Base-by-base conservation (phyloP, 179 eudicot species). In the Silene vulgaris region DNA sequence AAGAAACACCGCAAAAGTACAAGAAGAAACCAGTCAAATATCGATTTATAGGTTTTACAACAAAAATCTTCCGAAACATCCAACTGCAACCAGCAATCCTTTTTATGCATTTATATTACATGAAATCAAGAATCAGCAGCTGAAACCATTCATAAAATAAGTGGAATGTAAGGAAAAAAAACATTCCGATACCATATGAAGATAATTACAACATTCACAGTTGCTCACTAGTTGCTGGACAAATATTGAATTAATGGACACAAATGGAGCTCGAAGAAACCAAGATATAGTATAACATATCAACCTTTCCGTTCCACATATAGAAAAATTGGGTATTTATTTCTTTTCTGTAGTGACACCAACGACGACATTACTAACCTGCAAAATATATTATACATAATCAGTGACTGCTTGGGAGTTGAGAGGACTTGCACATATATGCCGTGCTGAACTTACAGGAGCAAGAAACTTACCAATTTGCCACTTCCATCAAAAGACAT, bases 361-460 rank as follows among this genome's bases (percentile, higher is more conserved):
- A 65, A 90, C 96, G 2, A 91, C 97, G 14, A 91, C 93, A 74
- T 90, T 91, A 86, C 91, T 91, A 63, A 90, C 96, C 97, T 90
- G 77, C 57, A 19, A 17, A 30, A 48, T 26, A 20, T 32, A 64
- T 37, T 16, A 16, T 50, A 4, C 43, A 37, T n/a, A 20, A 50
- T 76, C n/a, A 82, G 30, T 67, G 45, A 16, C 52, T 11, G 65
- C 52, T 62, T 1, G 5, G 5, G 5, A 20, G 8, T 16, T 29
- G 32, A 35, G 40, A 35, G 40, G 40, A 28, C n/a, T 26, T 1
- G 59, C 21, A 13, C n/a, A 13, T 52, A 61, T 45, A 20, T 2
- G 8, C 19, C 5, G 48, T 72, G 66, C 37, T 74, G 64, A 68
- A 29, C 20, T 59, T 16, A 23, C 32, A 43, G 50, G 67, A 50